phyloP scores from a whole-genome alignment of 1,284 basidiomycete species.

The Cystobasidiaceae sp. region DNA sequence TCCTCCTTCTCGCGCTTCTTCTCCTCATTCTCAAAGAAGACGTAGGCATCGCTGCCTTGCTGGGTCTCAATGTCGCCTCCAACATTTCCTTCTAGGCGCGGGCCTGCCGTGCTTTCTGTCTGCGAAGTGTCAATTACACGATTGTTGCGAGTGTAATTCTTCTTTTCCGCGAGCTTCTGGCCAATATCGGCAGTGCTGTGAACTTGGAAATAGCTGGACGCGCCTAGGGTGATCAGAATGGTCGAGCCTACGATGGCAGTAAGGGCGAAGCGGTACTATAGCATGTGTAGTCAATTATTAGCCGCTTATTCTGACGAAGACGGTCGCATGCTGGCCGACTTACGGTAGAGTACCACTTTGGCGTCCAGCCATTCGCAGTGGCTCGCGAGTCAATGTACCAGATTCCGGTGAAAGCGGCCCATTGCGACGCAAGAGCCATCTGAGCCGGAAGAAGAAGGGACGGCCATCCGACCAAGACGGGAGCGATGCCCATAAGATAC shows the following conservation, averaged over 20 bases:
- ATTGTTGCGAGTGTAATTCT: conserved; percentile 41
- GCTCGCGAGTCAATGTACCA: conserved; percentile 80
- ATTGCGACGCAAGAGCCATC: conserved; percentile 63
- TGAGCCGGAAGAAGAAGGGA: conserved; percentile 63
- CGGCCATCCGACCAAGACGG: conserved; percentile 79
- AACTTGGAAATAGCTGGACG: conserved; percentile 67
- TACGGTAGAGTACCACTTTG: conserved; percentile 42
- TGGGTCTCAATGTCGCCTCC: conserved; percentile 37
- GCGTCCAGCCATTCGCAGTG: conserved; percentile 72
- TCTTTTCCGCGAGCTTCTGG: conserved; percentile 27
- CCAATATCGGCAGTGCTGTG: conserved; percentile 53
- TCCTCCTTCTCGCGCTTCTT: conserved; percentile 39
- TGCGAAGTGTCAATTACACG: conserved; percentile 21
- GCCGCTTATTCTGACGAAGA: neutral
- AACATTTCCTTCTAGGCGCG: conserved; percentile 40
- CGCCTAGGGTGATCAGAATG: conserved; percentile 54
- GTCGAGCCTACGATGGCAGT: conserved; percentile 87
- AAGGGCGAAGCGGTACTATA: conserved; percentile 81
- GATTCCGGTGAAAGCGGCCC: conserved; percentile 75
- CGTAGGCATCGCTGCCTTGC: conserved; percentile 29
- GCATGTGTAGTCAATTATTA: neutral
- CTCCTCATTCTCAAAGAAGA: conserved; percentile 34
- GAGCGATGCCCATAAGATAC: conserved; percentile 74
- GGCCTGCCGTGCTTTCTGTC: conserved; percentile 55
- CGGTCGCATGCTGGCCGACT: too few species aligned